These are phyloP conservation scores for Penicillium subrubescens DNA, from an alignment of 495 filamentous ascomycete species.

Conservation along the genomic window DNA sequence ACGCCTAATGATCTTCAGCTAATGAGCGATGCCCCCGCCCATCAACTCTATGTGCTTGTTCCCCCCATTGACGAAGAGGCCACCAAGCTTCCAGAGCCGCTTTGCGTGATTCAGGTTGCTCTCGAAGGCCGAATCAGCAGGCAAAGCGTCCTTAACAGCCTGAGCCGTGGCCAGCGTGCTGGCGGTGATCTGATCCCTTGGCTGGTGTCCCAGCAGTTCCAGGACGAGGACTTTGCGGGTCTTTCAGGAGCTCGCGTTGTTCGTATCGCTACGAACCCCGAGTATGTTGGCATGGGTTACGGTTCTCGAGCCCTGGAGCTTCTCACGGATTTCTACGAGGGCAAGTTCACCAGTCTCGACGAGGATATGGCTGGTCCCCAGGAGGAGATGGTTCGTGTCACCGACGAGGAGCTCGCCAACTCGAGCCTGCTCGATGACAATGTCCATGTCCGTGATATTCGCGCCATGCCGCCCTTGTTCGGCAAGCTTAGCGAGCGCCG, in stretches of 20 bases:
- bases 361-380: conserved; percentile 55
- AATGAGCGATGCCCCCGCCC: conserved; percentile 96
- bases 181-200: conserved; percentile 97
- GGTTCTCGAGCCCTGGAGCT: conserved; percentile 85
- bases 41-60: conserved; percentile 94
- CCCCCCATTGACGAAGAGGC: conserved; percentile 79
- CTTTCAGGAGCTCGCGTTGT: conserved; percentile 91
- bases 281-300: conserved; percentile 93
- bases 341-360: conserved; percentile 83
- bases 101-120: conserved; percentile 93
- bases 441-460: conserved; percentile 86
- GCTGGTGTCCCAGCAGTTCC: conserved; percentile 98
- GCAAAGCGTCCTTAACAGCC: conserved; percentile 83
- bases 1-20: conserved; percentile 96
- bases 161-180: conserved; percentile 86
- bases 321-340: conserved; percentile 90
- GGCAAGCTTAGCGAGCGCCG: conserved; percentile 82
- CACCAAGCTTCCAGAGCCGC: conserved; percentile 82
- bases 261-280: conserved; percentile 94
- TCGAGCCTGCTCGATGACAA: conserved; percentile 82
- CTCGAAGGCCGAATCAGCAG: conserved; percentile 94
- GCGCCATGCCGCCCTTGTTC: conserved; percentile 89
- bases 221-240: conserved; percentile 94
- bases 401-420: conserved; percentile 79
- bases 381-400: conserved; percentile 73